Evolutionary conservation across 2,329 filamentous ascomycete genomes (phyloP).

Genomic region (Sporothrix sp.): DNA sequence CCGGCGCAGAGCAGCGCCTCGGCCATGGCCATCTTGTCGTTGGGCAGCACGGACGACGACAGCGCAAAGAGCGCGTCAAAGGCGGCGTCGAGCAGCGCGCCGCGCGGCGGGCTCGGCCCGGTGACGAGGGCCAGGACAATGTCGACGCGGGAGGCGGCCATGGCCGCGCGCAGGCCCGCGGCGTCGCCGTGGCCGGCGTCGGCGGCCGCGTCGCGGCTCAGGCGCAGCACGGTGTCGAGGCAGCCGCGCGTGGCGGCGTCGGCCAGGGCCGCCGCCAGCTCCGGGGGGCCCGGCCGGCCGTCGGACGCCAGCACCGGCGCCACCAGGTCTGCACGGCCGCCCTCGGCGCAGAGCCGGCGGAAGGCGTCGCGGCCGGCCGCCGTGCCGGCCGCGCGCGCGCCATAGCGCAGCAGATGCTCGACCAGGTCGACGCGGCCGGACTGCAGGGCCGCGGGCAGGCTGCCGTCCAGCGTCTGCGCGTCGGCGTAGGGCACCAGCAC

Average conservation of each 20-base stretch:
- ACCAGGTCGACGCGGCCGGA: constrained; percentile 34
- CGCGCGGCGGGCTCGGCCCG: constrained; percentile 41
- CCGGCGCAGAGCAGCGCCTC: constrained; percentile 51
- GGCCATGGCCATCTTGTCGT: constrained; percentile 41
- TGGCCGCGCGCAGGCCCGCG: constrained; percentile 41
- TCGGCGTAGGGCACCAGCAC: constrained; percentile 46
- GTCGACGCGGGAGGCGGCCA: constrained; percentile 41
- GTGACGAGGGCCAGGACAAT: constrained; percentile 46
- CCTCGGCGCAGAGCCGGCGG: constrained; percentile 38
- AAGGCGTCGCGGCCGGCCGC: constrained; percentile 45
- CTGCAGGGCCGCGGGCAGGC: constrained; percentile 40
- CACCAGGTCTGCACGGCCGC: constrained; percentile 37
- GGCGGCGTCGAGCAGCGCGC: constrained; percentile 38
- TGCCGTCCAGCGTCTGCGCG: constrained; percentile 37
- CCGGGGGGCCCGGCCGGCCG: constrained; percentile 33
- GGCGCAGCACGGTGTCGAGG: constrained; percentile 38
- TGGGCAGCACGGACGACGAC: constrained; percentile 35
- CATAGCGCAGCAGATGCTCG: constrained; percentile 40
- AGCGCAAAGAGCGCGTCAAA: constrained; percentile 39
- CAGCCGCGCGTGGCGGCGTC: constrained; percentile 42
- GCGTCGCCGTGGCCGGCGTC: constrained; percentile 43
- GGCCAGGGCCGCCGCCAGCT: constrained; percentile 41
- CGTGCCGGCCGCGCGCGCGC: constrained; percentile 39
- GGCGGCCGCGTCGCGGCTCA: constrained; percentile 43
- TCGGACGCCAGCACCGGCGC: constrained; percentile 40